Conservation (phyloP, 768 basidiomycete genomes). For the Leucocoprinus sp. region DNA sequence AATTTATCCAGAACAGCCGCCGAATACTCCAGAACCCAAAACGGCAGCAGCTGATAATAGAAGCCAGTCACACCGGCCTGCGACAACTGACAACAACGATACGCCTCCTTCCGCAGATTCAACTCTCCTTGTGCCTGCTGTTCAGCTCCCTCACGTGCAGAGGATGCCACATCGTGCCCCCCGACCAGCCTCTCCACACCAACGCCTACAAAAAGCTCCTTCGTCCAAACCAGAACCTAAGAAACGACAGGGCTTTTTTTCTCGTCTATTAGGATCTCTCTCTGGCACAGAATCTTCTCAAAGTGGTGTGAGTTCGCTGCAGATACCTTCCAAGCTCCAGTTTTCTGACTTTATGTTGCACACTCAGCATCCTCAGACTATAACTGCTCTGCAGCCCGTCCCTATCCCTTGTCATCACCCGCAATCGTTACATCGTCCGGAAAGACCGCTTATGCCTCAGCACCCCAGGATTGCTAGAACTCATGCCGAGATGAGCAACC, state of each 20-base stretch:
- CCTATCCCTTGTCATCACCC: not conserved
- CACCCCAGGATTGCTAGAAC: constrained; percentile 18
- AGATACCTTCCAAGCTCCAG: not conserved
- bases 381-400: not conserved
- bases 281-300: not conserved
- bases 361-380: not conserved
- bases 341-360: not conserved
- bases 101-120: constrained; percentile 7
- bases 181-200: constrained; percentile 1
- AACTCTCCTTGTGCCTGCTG: constrained; percentile 11
- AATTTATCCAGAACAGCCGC: constrained; percentile 1
- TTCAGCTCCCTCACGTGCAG: constrained; percentile 6
- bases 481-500: constrained; percentile 12
- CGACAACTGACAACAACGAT: constrained; percentile 4
- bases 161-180: constrained; percentile 8
- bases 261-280: constrained; percentile 6
- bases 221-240: constrained; percentile 11
- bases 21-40: constrained; percentile 12
- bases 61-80: constrained; percentile 18
- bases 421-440: constrained; percentile 7
- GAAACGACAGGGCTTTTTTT: constrained; percentile 12
- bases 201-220: not conserved
- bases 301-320: not conserved
- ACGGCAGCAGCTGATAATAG: constrained; percentile 8
- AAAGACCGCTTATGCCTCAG: constrained; percentile 17